Evolutionary conservation across 2,329 filamentous ascomycete species (phyloP), one percentile per base, ranked within the genome.

Genomic region (Ophiostoma himal-ulmi): DNA sequence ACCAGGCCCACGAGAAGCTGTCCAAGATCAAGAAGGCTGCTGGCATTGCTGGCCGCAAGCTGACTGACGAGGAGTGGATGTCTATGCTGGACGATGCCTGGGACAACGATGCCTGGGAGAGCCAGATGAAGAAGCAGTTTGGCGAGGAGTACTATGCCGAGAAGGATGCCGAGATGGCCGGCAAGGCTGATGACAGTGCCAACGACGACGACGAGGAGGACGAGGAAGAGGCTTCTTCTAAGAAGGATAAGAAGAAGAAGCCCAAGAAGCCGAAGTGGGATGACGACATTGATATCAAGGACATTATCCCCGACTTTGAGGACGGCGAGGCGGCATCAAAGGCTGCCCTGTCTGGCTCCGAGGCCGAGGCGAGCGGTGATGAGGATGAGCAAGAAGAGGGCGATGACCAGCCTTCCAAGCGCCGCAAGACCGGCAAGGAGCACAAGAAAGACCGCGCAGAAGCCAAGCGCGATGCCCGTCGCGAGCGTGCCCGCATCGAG

Each of bases 211-310:
- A 90, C 6, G 81, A 78, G 10, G 83, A 80, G 10, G 81, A 78
- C 14, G 48, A 68, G 34, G 69, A 57, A 7, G 48, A 68, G 1
- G 17, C 14, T 1, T 7, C n/a, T 83, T 26, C 13, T 10, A 39
- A 39, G 6, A 74, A 80, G 69, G 57, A 60, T 8, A 88, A 87
- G 78, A 88, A 86, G 77, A 89, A 85, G 77, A 84, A 84, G 73
- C 81, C 86, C 11, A 93, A 92, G 84, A 96, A 96, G 81, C 93
- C 92, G 11, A 91, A 88, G 73, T 99, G 94, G 91, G 92, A 97
- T 76, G 93, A 98, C 76, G 95, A 99, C 78, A 97, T 99, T 75
- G 94, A 98, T 77, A 98, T 99, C 81, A 93, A 91, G 72, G 94
- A 97, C 78, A 85, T 97, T 68, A 82, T 97, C 37, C 93, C 93